Conservation (phyloP, 129 eudicot species). For the Centaurea solstitialis region DNA sequence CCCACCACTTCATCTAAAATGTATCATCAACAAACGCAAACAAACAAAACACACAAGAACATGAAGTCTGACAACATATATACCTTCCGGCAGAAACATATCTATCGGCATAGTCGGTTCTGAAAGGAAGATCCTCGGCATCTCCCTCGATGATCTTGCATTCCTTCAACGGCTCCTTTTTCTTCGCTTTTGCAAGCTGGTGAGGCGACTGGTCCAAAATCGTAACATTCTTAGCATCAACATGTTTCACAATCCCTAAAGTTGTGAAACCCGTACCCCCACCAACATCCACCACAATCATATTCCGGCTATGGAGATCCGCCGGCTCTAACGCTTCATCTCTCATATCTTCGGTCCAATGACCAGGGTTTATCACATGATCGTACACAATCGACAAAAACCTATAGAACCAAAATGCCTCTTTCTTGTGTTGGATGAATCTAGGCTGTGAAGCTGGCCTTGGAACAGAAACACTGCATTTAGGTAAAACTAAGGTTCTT, state of each 20-base stretch:
- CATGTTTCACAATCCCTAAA: slow-evolving; percentile 49
- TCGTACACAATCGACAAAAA: slow-evolving; percentile 48
- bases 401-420: slow-evolving; percentile 51
- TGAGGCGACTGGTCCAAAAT: slow-evolving; percentile 53
- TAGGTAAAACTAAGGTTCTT: slow-evolving; percentile 31
- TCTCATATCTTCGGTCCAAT: slow-evolving; percentile 52
- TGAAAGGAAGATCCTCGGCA: slow-evolving; percentile 55
- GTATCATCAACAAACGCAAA: neutral
- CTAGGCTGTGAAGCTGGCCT: slow-evolving; percentile 51
- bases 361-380: slow-evolving; percentile 46
- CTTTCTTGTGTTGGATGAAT: slow-evolving; percentile 47
- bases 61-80: neutral
- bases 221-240: slow-evolving; percentile 49
- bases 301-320: slow-evolving; percentile 35
- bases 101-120: slow-evolving; percentile 47
- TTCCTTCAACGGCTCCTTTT: slow-evolving; percentile 48
- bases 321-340: slow-evolving; percentile 53
- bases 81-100: slow-evolving; percentile 58
- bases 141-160: slow-evolving; percentile 50
- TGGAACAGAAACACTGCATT: slow-evolving; percentile 41
- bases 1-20: neutral
- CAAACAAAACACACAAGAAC: slow-evolving; percentile 1
- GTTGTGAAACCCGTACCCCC: slow-evolving; percentile 56
- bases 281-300: slow-evolving; percentile 52
- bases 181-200: slow-evolving; percentile 50